Evolutionary conservation across 805 yeast genomes (phyloP).

Genomic region (Ogataea nakhonphanomensis): DNA sequence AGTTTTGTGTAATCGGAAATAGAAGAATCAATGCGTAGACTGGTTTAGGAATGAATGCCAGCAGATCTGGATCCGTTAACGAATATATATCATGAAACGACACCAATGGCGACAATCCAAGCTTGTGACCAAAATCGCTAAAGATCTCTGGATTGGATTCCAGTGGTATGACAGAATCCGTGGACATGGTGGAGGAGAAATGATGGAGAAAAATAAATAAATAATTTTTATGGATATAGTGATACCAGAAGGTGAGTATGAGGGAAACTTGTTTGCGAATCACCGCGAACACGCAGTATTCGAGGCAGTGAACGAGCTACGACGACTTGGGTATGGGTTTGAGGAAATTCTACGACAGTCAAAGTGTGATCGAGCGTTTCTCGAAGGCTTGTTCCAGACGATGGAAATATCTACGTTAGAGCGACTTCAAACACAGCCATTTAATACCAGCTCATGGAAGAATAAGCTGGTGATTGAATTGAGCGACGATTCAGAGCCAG

Average conservation of each 20-base stretch:
- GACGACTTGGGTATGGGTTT: conserved; percentile 21
- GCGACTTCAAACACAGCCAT: conserved; percentile 8
- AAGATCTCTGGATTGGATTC: conserved; percentile 90
- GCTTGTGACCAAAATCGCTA: conserved; percentile 56
- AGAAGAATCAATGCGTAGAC: conserved; percentile 69
- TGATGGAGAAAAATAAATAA: background rate
- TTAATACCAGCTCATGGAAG: conserved; percentile 20
- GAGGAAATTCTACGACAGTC: conserved; percentile 17
- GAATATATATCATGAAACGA: conserved; percentile 81
- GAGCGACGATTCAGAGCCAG: conserved; percentile 35
- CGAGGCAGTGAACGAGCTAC: conserved; percentile 24
- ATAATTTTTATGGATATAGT: conserved; percentile 14
- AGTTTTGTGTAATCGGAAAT: conserved; percentile 70
- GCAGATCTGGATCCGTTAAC: conserved; percentile 74
- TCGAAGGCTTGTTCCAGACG: conserved; percentile 11
- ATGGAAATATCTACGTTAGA: conserved; percentile 8
- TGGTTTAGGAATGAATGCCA: conserved; percentile 81
- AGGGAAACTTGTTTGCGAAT: conserved; percentile 6
- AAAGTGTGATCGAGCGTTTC: conserved; percentile 17
- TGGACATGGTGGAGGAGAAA: conserved; percentile 3
- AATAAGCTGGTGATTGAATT: conserved; percentile 16
- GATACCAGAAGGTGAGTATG: conserved; percentile 10
- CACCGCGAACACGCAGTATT: conserved; percentile 17
- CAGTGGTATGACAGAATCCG: conserved; percentile 64
- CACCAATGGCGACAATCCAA: conserved; percentile 63